These are phyloP conservation scores for Jatropha podagrica DNA, from an alignment of 441 rosid genomes.

Conservation along the genomic window DNA sequence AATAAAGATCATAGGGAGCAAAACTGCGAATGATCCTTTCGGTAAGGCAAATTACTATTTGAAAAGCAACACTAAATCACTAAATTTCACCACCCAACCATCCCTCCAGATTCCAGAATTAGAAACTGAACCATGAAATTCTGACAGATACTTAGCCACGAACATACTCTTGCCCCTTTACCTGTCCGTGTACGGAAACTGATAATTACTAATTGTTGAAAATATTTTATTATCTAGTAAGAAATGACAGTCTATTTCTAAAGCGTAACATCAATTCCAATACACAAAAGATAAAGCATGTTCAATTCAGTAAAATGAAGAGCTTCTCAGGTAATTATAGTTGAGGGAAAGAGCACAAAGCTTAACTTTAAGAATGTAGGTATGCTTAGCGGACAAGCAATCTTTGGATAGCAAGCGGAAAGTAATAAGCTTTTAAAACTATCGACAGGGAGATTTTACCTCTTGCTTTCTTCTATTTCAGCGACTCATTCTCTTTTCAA, in stretches of 20 bases:
- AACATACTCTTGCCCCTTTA: no score
- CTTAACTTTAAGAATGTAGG: conserved; percentile 24
- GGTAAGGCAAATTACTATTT: conserved; percentile 1
- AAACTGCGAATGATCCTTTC: conserved; percentile 20
- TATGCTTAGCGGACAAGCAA: conserved; percentile 29
- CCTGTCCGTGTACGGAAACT: no score
- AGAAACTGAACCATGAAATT: background rate
- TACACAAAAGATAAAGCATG: conserved; percentile 29
- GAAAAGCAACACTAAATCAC: background rate
- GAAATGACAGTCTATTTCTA: conserved; percentile 27
- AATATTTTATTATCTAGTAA: conserved; percentile 45
- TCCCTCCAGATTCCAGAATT: background rate
- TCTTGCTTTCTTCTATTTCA: background rate
- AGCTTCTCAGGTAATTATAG: background rate
- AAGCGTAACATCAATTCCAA: conserved; percentile 8
- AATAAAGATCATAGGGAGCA: conserved; percentile 11
- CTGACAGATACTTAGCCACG: background rate
- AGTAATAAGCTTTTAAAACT: background rate
- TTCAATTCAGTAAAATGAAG: background rate
- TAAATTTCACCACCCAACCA: background rate
- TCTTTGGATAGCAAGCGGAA: background rate
- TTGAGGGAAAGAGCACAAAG: conserved; percentile 21
- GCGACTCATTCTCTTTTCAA: background rate
- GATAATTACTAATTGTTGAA: no score
- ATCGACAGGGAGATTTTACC: background rate